phyloP scores from a whole-genome alignment of 176 grass and related monocot genomes.

The Pontederia paniculata region DNA sequence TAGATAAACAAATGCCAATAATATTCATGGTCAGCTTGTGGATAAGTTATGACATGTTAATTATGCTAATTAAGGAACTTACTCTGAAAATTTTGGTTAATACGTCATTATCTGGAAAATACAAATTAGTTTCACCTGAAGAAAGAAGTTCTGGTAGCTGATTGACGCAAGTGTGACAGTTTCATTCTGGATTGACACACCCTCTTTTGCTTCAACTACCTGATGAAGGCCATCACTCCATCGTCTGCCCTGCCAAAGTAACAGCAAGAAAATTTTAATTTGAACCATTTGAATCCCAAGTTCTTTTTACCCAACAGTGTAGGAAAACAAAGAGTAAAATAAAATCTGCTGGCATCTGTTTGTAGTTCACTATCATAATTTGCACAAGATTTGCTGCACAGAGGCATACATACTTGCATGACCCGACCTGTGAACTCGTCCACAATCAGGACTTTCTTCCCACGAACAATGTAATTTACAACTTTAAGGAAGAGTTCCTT shows the following conservation, averaged over 20 bases:
- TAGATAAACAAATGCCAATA: constrained; percentile 14
- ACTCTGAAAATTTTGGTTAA: neutral
- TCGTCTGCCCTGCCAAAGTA: constrained; percentile 59
- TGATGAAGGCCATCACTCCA: constrained; percentile 99
- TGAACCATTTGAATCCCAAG: neutral
- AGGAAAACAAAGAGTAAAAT: too few species aligned
- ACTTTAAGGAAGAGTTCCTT: constrained; percentile 96
- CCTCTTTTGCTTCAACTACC: constrained; percentile 97
- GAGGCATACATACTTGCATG: constrained; percentile 62
- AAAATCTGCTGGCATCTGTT: neutral
- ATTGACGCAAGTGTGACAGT: constrained; percentile 95
- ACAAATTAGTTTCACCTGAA: constrained; percentile 52
- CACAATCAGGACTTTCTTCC: constrained; percentile 93
- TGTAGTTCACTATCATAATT: neutral
- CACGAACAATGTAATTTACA: constrained; percentile 94
- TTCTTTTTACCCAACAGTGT: too few species aligned
- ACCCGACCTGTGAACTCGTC: constrained; percentile 98
- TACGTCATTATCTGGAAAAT: neutral
- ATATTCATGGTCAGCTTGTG: too few species aligned
- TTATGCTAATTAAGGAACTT: too few species aligned
- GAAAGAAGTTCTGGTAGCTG: constrained; percentile 99
- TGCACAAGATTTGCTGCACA: constrained; percentile 2
- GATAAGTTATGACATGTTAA: too few species aligned
- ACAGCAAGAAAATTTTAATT: constrained; percentile 12
- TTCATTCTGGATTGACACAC: constrained; percentile 90